Base-by-base conservation (phyloP, 2,329 filamentous ascomycete species). In the Aspergillus floridensis region DNA sequence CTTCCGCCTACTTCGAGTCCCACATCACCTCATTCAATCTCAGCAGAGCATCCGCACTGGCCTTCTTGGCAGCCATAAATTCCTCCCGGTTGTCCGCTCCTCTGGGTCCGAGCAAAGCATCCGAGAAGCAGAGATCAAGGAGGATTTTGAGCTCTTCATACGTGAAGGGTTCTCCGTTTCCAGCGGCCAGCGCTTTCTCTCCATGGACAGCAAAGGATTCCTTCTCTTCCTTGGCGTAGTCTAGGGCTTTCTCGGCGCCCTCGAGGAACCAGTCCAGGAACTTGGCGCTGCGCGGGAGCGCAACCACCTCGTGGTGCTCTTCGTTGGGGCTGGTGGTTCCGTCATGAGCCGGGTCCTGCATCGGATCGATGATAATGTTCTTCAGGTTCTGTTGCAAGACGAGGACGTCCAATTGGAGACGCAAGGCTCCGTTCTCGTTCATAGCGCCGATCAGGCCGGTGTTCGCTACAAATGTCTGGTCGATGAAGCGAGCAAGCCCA, bases 361-460 rank as follows among this genome's bases (percentile, higher is more conserved):
- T 61, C 16, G 72, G 68, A 32, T 72, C 69, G n/a, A 77, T 67
- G 51, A 79, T 92, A 56, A 99, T 88, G 66, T 96, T 96, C 79
- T 96, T 96, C 57, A 99, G 85, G 69, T 96, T 97, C 73, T 99
- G 95, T 77, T 98, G 93, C 54, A 99, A 81, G 46, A 99, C 95
- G 24, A 97, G 83, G 52, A 97, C 92, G 73, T 99, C 96, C 69
- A 98, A 86, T 73, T 92, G 89, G 86, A 99, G 92, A 41, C 92
- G 86, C n/a, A 88, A 86, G 60, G 88, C 91, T 47, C 95, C 95
- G 67, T 89, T 86, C 41, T 78, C 80, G 74, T 99, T 97, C 87
- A 99, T 93, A 7, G 89, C 87, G 53, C 87, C 86, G 49, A 93
- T 89, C 70, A 85, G 84, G 19, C 82, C 79, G 1, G 88, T 86